A percentile compares a stretch with the other conserved stretches of the same genome.
Evolutionary conservation across 352 stramenopile genomes (phyloP).

Genomic region (Phytopythium oedochilum): DNA sequence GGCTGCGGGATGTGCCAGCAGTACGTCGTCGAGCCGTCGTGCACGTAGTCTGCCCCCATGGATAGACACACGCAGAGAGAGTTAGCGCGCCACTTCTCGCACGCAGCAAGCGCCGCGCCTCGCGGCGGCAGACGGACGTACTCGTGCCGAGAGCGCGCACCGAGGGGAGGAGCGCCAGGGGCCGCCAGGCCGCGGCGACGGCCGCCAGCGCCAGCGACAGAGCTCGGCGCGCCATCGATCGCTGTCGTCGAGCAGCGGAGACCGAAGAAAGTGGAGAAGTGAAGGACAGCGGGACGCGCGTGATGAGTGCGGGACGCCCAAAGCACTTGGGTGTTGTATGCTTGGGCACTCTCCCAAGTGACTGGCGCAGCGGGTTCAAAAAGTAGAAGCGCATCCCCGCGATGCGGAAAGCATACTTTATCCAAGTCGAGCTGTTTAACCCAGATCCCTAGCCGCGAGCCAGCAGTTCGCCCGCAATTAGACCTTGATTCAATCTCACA

Average conservation of each 20-base stretch:
- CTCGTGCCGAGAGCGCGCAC: conserved; percentile 34
- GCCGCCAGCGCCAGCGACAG: conserved; percentile 8
- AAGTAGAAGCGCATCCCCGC: background rate
- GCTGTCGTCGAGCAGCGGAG: background rate
- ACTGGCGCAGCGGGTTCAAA: background rate
- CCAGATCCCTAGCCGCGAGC: background rate
- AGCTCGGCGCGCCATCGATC: conserved; percentile 14
- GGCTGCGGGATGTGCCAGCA: conserved; percentile 50
- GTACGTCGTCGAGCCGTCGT: conserved; percentile 37
- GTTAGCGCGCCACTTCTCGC: no score
- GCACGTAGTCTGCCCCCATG: conserved; percentile 38
- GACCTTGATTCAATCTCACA: no score
- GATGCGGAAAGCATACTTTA: background rate
- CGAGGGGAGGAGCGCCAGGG: conserved; percentile 7
- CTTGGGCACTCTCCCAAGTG: background rate
- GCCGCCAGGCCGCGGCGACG: conserved; percentile 2
- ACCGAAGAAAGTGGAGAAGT: background rate
- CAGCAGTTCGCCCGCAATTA: no score
- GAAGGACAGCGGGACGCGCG: no score
- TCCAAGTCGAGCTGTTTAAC: background rate
- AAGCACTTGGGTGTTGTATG: conserved; percentile 1
- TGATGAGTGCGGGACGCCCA: no score
- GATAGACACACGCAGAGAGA: no score
- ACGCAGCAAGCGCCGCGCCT: no score
- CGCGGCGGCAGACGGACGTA: no score